Base-by-base conservation (phyloP, 108 stramenopile species). In the Stephanodiscus minutulus region DNA sequence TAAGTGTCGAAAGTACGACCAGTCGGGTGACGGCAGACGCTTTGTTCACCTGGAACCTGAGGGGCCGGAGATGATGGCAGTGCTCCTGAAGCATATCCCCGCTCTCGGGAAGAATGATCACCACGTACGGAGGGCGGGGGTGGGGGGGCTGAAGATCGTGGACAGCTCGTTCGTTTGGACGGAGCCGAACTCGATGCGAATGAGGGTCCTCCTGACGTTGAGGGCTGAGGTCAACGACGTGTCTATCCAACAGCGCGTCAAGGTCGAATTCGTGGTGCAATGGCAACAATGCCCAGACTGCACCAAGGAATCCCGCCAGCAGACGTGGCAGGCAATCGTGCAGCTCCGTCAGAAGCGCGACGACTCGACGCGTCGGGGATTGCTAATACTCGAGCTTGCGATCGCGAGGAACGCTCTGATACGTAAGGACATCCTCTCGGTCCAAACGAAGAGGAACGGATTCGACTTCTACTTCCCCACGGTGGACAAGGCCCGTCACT, bases 101-200 rank as follows among this genome's bases (percentile, higher is more conserved):
- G 92, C 90, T 4, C 76, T 96, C 15, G 70, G 78, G 5, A 77
- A 66, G 31, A 64, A 60, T 52, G 44, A 68, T 46, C 65, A 77
- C 53, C 65, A 68, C 35, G 53, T 73, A 61, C 44, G 50, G 66
- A 33, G 65, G 47, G 39, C 76, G 46, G 79, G 73, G 6, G 77
- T 84, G 58, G 43, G 62, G 77, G 17, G 77, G 68, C 24, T 82
- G 20, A 47, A 63, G 10, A 61, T 98, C 4, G 77, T 97, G 17
- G 99, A 99, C 77, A 91, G 97, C 20, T 77, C 77, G 22, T 99
- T 95, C 83, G 77, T 99, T 29, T 99, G 99, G 99, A 99, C 99
- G 5, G 98, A 99, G 74, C 97, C 98, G 0, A 96, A 99, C 80
- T 87, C 85, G 13, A 96, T 88, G 90, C 81, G 99, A 7, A 83